Base-by-base conservation (phyloP, 2,329 filamentous ascomycete genomes). In the Colletotrichum higginsianum region DNA sequence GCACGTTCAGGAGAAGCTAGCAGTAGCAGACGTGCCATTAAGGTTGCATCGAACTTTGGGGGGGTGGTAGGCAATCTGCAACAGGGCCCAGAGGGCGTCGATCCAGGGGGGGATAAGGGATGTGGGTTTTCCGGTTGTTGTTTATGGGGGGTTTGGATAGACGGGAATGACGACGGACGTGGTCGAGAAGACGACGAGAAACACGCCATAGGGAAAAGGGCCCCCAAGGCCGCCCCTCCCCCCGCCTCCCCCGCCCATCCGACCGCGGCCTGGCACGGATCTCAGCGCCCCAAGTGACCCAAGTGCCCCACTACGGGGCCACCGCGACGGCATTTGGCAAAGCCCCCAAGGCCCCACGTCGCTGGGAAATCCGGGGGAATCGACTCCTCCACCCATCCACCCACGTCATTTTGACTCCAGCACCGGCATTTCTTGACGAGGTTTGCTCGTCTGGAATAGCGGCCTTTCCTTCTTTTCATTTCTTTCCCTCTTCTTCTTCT, bases 321-420 rank as follows among this genome's bases (percentile, higher is more conserved):
- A 61, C 38, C 67, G 53, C 56, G 58, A 52, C 57, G 67, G 67
- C 50, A 67, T 49, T 49, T 38, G 30, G 52, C 26, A 55, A 55
- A 11, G 35, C 8, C 35, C 9, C 35, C 35, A 38, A 38, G 35
- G 35, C 64, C 67, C 67, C 67, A 57, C 64, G 63, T 38, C 18
- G 52, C 67, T 55, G 42, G 53, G 56, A 53, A 61, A 67, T 62
- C 63, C 61, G 72, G 64, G 35, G 60, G 60, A 57, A 67, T n/a
- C 38, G 47, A 72, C 71, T 68, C 71, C 65, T 72, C 72, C 64
- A 72, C 73, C 46, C 68, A 72, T 74, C 52, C 68, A 67, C 52
- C 30, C 68, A 68, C 68, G 68, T 69, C 56, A 68, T 66, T 58
- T 72, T 53, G 21, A 40, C 60, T 58, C 68, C 68, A 60, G 72